Evolutionary conservation across 2,329 filamentous ascomycete genomes (phyloP).

Genomic region (Acrocalymma vagum): DNA sequence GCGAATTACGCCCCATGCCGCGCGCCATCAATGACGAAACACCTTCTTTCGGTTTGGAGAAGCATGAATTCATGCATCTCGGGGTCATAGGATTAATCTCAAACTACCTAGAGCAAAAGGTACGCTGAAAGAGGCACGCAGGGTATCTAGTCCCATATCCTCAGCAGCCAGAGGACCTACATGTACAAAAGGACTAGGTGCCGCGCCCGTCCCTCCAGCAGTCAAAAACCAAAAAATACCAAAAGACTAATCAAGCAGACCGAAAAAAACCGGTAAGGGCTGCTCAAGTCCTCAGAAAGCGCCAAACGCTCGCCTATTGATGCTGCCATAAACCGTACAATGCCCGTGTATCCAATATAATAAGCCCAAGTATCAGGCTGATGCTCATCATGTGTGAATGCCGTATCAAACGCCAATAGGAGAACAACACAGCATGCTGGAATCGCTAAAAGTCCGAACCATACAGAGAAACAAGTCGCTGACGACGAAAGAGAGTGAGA

Average conservation of each 20-base stretch:
- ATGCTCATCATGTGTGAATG: slow-evolving; percentile 24
- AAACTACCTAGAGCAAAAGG: slow-evolving; percentile 4
- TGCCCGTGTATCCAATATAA: slow-evolving; percentile 32
- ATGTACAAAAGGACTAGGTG: slow-evolving; percentile 8
- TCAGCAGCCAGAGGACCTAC: no score
- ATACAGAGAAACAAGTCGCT: slow-evolving; percentile 10
- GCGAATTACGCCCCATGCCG: no score
- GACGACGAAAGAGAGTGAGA: slow-evolving; percentile 7
- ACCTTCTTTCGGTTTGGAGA: slow-evolving; percentile 21
- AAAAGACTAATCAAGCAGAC: slow-evolving; percentile 31
- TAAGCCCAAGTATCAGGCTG: slow-evolving; percentile 24
- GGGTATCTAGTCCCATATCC: slow-evolving; percentile 17
- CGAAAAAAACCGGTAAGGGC: slow-evolving; percentile 41
- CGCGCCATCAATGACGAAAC: neutral
- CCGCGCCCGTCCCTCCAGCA: slow-evolving; percentile 7
- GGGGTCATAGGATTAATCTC: slow-evolving; percentile 10
- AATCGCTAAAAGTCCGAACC: slow-evolving; percentile 23
- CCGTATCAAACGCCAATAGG: slow-evolving; percentile 29
- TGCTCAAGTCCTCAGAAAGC: slow-evolving; percentile 54
- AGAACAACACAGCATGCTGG: slow-evolving; percentile 32
- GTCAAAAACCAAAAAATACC: slow-evolving; percentile 16
- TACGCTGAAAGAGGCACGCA: neutral
- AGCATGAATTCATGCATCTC: slow-evolving; percentile 45
- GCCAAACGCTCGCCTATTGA: slow-evolving; percentile 52
- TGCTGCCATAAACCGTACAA: slow-evolving; percentile 46